Evolutionary conservation across 768 basidiomycete genomes (phyloP).

Genomic region (Leccinum disarticulatum): DNA sequence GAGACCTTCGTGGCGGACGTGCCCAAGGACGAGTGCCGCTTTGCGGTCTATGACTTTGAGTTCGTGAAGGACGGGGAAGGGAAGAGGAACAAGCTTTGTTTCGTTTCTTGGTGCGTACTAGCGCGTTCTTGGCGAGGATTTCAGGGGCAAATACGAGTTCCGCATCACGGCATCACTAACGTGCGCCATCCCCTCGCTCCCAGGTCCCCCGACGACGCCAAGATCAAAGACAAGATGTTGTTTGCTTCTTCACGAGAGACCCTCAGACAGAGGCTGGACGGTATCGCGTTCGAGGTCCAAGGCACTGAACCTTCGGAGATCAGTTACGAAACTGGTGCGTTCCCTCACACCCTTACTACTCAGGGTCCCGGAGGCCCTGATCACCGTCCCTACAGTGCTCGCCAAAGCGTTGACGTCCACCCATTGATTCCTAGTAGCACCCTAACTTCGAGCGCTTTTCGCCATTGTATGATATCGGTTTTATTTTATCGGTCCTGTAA

Average conservation of each 20-base stretch:
- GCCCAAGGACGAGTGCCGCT: slow-evolving; percentile 75
- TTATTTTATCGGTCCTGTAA: neutral
- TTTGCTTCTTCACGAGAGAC: slow-evolving; percentile 86
- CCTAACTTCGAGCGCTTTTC: neutral
- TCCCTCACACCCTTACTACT: neutral
- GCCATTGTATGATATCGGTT: neutral
- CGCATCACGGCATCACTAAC: neutral
- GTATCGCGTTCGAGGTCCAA: slow-evolving; percentile 81
- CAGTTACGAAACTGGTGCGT: slow-evolving; percentile 64
- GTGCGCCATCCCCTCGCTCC: neutral
- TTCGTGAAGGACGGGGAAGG: slow-evolving; percentile 59
- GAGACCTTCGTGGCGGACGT: slow-evolving; percentile 73
- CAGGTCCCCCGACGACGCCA: slow-evolving; percentile 86
- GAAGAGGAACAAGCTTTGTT: slow-evolving; percentile 83
- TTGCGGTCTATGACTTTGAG: slow-evolving; percentile 92
- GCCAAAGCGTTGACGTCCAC: slow-evolving; percentile 18
- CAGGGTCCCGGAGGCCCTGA: neutral
- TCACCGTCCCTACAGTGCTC: slow-evolving; percentile 11
- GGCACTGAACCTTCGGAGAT: slow-evolving; percentile 80
- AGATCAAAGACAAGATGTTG: slow-evolving; percentile 91
- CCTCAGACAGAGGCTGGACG: slow-evolving; percentile 68
- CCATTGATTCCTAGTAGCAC: slow-evolving; percentile 11
- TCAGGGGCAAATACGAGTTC: neutral
- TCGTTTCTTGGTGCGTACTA: slow-evolving; percentile 73
- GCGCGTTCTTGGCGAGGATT: slow-evolving; percentile 14